Conservation (phyloP, 2,329 filamentous ascomycete species). For the Stachybotrys elegans region DNA sequence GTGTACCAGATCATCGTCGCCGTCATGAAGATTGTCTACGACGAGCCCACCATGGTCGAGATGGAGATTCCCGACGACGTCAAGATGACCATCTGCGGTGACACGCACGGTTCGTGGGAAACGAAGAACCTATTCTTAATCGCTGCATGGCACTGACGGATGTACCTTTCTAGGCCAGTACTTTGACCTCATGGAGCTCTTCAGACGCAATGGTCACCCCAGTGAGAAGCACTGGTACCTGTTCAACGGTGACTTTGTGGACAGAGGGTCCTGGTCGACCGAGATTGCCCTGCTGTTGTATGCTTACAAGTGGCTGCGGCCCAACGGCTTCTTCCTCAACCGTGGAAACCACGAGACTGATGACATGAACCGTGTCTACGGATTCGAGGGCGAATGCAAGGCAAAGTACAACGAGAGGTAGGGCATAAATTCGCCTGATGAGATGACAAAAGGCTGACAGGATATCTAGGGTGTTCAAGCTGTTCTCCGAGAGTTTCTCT, state of each 20-base stretch:
- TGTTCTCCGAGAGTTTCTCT: slow-evolving; percentile 98
- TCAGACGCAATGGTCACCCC: slow-evolving; percentile 82
- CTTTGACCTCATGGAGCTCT: slow-evolving; percentile 95
- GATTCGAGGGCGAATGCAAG: slow-evolving; percentile 97
- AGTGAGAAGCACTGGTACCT: slow-evolving; percentile 86
- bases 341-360: slow-evolving; percentile 98
- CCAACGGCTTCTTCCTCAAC: slow-evolving; percentile 88
- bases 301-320: slow-evolving; percentile 93
- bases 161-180: slow-evolving; percentile 96
- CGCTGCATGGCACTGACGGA: slow-evolving; percentile 4
- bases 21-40: slow-evolving; percentile 82
- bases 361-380: slow-evolving; percentile 98
- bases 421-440: slow-evolving; percentile 9
- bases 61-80: slow-evolving; percentile 72
- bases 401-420: slow-evolving; percentile 90
- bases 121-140: not conserved
- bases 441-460: too few relatives aligned
- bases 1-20: slow-evolving; percentile 94
- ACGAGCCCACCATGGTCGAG: slow-evolving; percentile 96
- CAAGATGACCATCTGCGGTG: slow-evolving; percentile 88
- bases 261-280: slow-evolving; percentile 96
- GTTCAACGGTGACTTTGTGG: slow-evolving; percentile 98
- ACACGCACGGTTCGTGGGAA: slow-evolving; percentile 73
- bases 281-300: slow-evolving; percentile 93
- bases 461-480: slow-evolving; percentile 78